phyloP scores from a whole-genome alignment of 1,284 basidiomycete species.

The Cutaneotrichosporon sp. region DNA sequence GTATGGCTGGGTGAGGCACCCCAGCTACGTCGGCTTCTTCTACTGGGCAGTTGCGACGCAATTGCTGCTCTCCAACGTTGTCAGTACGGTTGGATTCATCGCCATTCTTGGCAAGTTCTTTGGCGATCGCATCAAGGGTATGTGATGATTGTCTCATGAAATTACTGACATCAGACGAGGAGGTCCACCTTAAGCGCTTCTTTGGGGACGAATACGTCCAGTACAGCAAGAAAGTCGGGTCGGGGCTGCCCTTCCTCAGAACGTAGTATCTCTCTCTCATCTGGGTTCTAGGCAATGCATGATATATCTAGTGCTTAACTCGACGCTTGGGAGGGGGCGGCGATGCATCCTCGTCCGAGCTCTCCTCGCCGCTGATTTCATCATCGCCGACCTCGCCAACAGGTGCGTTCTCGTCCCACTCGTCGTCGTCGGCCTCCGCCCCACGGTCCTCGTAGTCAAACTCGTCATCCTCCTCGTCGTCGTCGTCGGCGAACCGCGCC shows the following conservation, averaged over 20 bases:
- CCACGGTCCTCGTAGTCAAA: conserved; percentile 45
- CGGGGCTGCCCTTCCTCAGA: conserved; percentile 58
- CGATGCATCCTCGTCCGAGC: conserved; percentile 33
- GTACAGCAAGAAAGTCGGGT: conserved; percentile 65
- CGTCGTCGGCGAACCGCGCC: conserved; percentile 25
- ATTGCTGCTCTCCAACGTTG: conserved; percentile 80
- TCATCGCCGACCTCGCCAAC: conserved; percentile 52
- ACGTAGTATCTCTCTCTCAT: neutral
- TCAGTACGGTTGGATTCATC: conserved; percentile 53
- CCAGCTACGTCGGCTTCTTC: conserved; percentile 95
- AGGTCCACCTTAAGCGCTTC: conserved; percentile 65
- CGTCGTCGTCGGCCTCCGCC: conserved; percentile 58
- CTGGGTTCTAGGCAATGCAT: neutral
- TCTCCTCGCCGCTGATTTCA: conserved; percentile 38
- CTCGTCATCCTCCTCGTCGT: conserved; percentile 42
- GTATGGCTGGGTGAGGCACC: conserved; percentile 85
- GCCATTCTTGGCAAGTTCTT: conserved; percentile 82
- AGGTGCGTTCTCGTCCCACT: conserved; percentile 44
- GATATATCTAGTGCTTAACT: conserved; percentile 1
- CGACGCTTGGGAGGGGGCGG: conserved; percentile 18
- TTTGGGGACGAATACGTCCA: conserved; percentile 72
- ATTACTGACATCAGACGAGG: conserved; percentile 58
- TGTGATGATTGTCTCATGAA: conserved; percentile 35
- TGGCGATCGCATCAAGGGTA: conserved; percentile 69
- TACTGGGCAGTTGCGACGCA: conserved; percentile 97